Base-by-base conservation (phyloP, 1,284 basidiomycete species). In the Abortiporus biennis region DNA sequence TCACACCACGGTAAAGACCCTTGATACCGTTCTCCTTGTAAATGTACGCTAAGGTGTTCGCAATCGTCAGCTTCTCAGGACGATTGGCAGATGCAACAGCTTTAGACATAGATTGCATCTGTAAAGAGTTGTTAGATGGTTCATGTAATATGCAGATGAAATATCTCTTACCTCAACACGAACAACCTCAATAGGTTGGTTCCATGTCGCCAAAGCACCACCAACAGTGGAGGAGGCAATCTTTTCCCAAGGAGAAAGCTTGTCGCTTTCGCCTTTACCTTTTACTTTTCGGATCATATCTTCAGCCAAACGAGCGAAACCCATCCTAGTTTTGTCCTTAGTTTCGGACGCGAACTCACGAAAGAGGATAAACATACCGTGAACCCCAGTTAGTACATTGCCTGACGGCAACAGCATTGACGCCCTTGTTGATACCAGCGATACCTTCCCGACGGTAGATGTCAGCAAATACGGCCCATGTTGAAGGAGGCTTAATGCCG, bases 331-430 rank as follows among this genome's bases (percentile, higher is more conserved):
- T n/a, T n/a, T n/a, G n/a, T n/a, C n/a, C n/a, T n/a, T n/a, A n/a
- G n/a, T n/a, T n/a, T n/a, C n/a, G n/a, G n/a, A n/a, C n/a, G n/a
- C n/a, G n/a, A n/a, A n/a, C n/a, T n/a, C n/a, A n/a, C n/a, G n/a
- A n/a, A n/a, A n/a, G n/a, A n/a, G n/a, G n/a, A n/a, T n/a, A 11
- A 9, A 64, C 80, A 49, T 51, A 92, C 85, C 94, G 85, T 50
- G 92, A 94, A 51, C 96, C 96, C 96, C 96, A 99, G 72, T 99
- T 99, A 39, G 96, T 99, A 64, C 92, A 94, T 66, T 98, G 95
- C 40, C 95, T 83, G 37, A 98, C 75, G 39, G 94, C 96, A 38
- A 99, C 96, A 19, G 96, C 96, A 58, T 99, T 98, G 48, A 99
- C 96, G 67, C 96, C 96, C 74, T 98, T 99, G 80, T 99, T 99